These are phyloP conservation scores for Talaromyces marneffei DNA, from an alignment of 2,329 filamentous ascomycete genomes.

Conservation along the genomic window DNA sequence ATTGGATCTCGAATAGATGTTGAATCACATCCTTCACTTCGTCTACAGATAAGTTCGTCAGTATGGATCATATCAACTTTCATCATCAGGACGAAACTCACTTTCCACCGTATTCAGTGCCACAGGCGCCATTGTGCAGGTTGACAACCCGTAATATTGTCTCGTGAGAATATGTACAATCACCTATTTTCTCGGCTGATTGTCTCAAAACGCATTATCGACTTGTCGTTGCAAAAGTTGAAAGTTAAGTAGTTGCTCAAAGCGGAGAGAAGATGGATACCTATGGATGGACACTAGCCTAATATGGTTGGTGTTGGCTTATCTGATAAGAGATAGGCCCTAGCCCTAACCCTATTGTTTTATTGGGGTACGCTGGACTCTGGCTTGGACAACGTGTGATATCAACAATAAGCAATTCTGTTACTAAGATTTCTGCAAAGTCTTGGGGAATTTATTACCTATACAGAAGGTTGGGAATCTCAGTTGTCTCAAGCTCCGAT, in stretches of 20 bases:
- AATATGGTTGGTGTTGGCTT: not conserved
- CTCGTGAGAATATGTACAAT: not conserved
- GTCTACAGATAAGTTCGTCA: conserved; percentile 25
- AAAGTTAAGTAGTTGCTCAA: not conserved
- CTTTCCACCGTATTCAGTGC: conserved; percentile 32
- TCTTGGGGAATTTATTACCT: too few species aligned
- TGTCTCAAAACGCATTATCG: not conserved
- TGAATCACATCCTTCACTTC: conserved; percentile 58
- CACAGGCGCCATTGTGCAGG: conserved; percentile 29
- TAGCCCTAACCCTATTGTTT: not conserved
- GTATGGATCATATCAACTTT: not conserved
- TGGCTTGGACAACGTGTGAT: too few species aligned
- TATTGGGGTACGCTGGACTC: too few species aligned
- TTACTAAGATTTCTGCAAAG: too few species aligned
- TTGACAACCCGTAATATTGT: not conserved
- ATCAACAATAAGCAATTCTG: too few species aligned
- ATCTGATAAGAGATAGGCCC: not conserved
- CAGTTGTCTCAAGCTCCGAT: too few species aligned
- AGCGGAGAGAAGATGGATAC: not conserved
- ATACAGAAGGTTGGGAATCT: too few species aligned
- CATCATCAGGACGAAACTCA: conserved; percentile 17
- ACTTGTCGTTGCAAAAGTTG: not conserved
- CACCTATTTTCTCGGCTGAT: not conserved
- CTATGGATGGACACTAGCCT: not conserved
- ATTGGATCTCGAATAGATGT: conserved; percentile 57